Base-by-base conservation (phyloP, 306 rosid genomes). In the Inga oerstediana region DNA sequence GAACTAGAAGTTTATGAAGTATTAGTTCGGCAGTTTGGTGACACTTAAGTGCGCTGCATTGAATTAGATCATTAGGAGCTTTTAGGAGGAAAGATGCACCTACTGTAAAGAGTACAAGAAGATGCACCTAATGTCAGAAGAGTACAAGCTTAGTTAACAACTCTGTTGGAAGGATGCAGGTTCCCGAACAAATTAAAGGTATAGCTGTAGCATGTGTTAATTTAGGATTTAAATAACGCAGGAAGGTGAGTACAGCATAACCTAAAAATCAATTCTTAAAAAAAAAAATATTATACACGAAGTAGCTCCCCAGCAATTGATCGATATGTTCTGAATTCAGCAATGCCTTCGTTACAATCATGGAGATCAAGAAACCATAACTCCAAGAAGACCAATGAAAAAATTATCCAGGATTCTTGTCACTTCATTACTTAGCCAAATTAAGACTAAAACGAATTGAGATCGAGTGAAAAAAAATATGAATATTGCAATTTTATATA, bases 331-430 rank as follows among this genome's bases (percentile, higher is more conserved):
- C 48, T 24, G 12, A 76, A 12, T 46, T 76, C 22, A 14, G 34
- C 13, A 81, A 71, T 32, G 45, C 39, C 80, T 62, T 34, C 3
- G 51, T 68, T 74, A 35, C 56, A 70, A 39, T 54, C 30, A 52
- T 2, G 58, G 4, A 20, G 3, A 69, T 78, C 76, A 20, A 61
- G 78, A 78, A 84, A 84, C 14, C 20, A 56, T 32, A 73, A 74
- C 67, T 27, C 27, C 68, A 4, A 10, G 44, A 77, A 84, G 51
- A 22, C 7, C 1, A 65, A 4, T 11, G 64, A n/a, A 66, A 80
- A 15, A 67, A 17, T 35, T 20, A 74, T 45, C n/a, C 65, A 74
- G 35, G 19, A 74, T 71, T 71, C 11, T 20, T 22, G 56, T 3
- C 20, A 30, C 54, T n/a, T 54, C 75, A 10, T 71, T 72, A 5